Evolutionary conservation across 345 rosid species (phyloP).

Genomic region (Populus davidiana): DNA sequence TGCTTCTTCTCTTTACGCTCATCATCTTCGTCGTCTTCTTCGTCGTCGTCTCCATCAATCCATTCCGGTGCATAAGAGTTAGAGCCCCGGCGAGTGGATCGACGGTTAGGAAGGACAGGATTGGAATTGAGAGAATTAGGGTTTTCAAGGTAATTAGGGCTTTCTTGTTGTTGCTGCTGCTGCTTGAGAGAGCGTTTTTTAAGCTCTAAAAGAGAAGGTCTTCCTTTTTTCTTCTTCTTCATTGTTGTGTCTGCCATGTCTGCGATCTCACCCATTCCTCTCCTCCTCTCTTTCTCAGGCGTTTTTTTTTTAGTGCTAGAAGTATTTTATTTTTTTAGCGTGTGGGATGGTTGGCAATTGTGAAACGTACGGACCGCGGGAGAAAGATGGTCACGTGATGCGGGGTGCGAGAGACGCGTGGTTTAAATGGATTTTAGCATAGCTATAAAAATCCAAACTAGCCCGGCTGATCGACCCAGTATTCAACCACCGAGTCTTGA

Average conservation of each 20-base stretch:
- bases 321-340: not conserved
- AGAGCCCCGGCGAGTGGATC: slow-evolving; percentile 59
- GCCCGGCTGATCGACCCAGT: too few relatives aligned
- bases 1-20: slow-evolving; percentile 76
- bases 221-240: slow-evolving; percentile 87
- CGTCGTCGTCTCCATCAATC: slow-evolving; percentile 12
- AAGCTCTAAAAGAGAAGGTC: slow-evolving; percentile 90
- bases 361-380: slow-evolving; percentile 12
- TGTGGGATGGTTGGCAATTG: slow-evolving; percentile 20
- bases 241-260: slow-evolving; percentile 27
- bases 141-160: slow-evolving; percentile 41
- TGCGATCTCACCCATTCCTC: slow-evolving; percentile 41
- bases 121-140: slow-evolving; percentile 49
- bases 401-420: not conserved
- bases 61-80: slow-evolving; percentile 33
- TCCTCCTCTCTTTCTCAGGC: slow-evolving; percentile 26
- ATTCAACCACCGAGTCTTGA: too few relatives aligned
- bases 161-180: slow-evolving; percentile 11
- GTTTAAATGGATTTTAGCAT: not conserved
- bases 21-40: slow-evolving; percentile 58
- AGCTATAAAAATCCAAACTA: too few relatives aligned
- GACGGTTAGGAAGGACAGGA: slow-evolving; percentile 30
- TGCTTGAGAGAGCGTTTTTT: slow-evolving; percentile 80
- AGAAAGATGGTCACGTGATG: not conserved
- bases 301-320: not conserved